Evolutionary conservation across 768 basidiomycete genomes (phyloP).

Genomic region (Amanita inopinata): DNA sequence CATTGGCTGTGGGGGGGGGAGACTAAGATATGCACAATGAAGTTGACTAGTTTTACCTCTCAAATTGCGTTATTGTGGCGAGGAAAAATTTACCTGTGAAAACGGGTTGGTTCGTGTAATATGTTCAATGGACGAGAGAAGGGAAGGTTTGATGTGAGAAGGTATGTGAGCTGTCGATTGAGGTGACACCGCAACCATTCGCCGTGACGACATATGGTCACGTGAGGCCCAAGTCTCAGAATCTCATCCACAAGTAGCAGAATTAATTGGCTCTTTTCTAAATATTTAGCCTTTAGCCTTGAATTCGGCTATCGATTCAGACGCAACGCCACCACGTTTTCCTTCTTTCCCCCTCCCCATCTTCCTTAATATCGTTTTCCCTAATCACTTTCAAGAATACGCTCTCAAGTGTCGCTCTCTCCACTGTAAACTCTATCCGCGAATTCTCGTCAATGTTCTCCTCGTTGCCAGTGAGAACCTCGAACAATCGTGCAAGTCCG

Average conservation of each 20-base stretch:
- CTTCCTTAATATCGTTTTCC: conserved; percentile 48
- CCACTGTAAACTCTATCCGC: conserved; percentile 51
- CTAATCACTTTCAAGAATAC: conserved; percentile 65
- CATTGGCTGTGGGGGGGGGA: too few species aligned
- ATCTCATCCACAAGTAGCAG: not conserved
- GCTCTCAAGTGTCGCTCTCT: conserved; percentile 60
- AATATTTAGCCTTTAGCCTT: too few species aligned
- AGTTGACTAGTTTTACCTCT: too few species aligned
- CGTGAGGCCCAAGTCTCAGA: not conserved
- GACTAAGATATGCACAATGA: too few species aligned
- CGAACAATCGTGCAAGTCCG: conserved; percentile 55
- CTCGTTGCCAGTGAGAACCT: conserved; percentile 37
- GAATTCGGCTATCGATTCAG: too few species aligned
- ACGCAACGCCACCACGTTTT: not conserved
- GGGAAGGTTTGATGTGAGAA: not conserved
- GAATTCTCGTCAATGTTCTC: conserved; percentile 27
- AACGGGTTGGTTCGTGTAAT: too few species aligned
- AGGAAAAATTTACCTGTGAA: too few species aligned
- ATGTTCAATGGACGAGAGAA: not conserved
- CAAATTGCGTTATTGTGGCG: too few species aligned
- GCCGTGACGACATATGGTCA: not conserved
- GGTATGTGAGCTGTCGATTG: not conserved
- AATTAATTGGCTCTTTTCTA: not conserved
- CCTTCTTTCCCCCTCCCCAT: conserved; percentile 16
- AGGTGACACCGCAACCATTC: not conserved